Conservation (phyloP, 345 rosid genomes). For the Ricinus communis region DNA sequence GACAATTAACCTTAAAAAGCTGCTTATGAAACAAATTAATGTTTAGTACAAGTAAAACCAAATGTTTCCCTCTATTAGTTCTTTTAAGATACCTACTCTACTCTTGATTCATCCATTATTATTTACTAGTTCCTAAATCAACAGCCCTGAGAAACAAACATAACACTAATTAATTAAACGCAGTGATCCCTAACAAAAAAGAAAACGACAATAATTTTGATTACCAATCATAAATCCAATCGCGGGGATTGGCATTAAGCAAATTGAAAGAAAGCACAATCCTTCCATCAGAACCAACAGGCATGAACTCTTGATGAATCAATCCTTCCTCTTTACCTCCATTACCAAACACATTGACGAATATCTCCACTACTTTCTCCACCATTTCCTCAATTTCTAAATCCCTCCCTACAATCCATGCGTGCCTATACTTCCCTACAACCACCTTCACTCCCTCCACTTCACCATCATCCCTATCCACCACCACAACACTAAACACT, state of each 20-base stretch:
- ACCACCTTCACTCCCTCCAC: conserved; percentile 42
- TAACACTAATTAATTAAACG: background rate
- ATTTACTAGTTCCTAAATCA: background rate
- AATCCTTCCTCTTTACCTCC: conserved; percentile 78
- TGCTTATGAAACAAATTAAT: background rate
- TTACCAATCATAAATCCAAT: conserved; percentile 93
- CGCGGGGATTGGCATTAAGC: conserved; percentile 78
- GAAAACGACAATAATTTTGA: background rate
- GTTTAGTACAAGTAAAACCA: background rate
- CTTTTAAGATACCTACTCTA: background rate
- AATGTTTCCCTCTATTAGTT: background rate
- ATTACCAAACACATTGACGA: conserved; percentile 71
- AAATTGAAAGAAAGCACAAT: conserved; percentile 81
- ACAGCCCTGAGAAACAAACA: background rate
- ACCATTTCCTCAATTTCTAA: conserved; percentile 40
- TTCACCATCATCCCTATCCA: conserved; percentile 36
- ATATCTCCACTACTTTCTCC: conserved; percentile 60
- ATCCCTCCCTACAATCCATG: conserved; percentile 67
- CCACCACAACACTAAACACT: conserved; percentile 56
- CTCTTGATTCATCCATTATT: background rate
- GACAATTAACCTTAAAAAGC: background rate
- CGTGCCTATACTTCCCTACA: conserved; percentile 85
- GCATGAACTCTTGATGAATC: conserved; percentile 85
- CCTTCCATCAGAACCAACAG: conserved; percentile 91
- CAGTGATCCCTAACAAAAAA: background rate